A percentile compares a stretch with the other conserved stretches of the same genome.
Conservation (phyloP, 495 filamentous ascomycete species). For the Penicillium coffeae region DNA sequence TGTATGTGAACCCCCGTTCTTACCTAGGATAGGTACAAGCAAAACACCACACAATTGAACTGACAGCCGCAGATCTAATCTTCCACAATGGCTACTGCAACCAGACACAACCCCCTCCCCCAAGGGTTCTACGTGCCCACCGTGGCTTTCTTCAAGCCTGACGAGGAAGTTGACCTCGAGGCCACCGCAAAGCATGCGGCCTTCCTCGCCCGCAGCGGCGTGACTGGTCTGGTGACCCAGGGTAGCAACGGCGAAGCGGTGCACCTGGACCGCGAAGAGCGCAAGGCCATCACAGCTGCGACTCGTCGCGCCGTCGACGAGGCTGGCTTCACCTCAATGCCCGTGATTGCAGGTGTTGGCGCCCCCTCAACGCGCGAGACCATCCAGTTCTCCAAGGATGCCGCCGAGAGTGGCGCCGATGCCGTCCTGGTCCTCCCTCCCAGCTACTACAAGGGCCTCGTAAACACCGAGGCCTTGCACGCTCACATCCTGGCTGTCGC, state of each 20-base stretch:
- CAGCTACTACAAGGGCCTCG: constrained; percentile 72
- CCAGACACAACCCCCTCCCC: constrained; percentile 24
- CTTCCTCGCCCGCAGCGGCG: constrained; percentile 75
- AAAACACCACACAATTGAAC: too few species aligned
- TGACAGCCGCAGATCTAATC: too few species aligned
- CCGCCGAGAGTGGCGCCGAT: constrained; percentile 70
- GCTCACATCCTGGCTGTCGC: constrained; percentile 78
- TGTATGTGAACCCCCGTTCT: background rate
- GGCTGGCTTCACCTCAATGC: constrained; percentile 62
- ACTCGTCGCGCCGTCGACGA: constrained; percentile 74
- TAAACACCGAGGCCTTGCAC: constrained; percentile 53
- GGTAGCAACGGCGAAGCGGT: constrained; percentile 90
- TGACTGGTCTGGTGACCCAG: constrained; percentile 78
- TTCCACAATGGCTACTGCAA: constrained; percentile 22
- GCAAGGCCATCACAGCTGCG: constrained; percentile 63
- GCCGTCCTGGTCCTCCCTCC: constrained; percentile 84
- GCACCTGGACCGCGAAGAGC: constrained; percentile 68
- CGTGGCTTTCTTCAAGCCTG: constrained; percentile 61
- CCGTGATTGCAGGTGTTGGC: constrained; percentile 81
- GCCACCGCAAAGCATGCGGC: constrained; percentile 73
- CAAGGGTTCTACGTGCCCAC: constrained; percentile 67
- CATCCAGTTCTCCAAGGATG: constrained; percentile 73
- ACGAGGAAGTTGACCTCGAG: constrained; percentile 60
- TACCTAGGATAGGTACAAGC: too few species aligned
- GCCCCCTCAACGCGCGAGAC: constrained; percentile 84